A percentile compares a stretch with the other conserved stretches of the same genome.
phyloP scores from a whole-genome alignment of 1,284 basidiomycete species.

The Leccinum subspadiceum region DNA sequence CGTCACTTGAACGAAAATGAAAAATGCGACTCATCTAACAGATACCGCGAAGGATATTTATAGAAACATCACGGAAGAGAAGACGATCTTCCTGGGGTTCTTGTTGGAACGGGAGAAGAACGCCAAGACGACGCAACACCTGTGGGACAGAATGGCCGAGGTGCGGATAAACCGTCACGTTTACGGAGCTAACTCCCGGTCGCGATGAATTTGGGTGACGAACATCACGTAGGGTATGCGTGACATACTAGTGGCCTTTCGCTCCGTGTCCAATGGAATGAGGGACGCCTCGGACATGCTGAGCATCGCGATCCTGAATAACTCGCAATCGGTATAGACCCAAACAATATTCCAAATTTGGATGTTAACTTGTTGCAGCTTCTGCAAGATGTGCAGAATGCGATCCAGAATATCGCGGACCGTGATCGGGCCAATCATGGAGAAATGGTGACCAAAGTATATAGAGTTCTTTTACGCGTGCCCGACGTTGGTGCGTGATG shows the following conservation, averaged over 20 bases:
- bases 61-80: constrained; percentile 60
- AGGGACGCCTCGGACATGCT: constrained; percentile 21
- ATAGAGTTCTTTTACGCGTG: neutral
- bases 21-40: constrained; percentile 25
- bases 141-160: constrained; percentile 29
- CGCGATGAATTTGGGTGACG: constrained; percentile 1
- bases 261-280: constrained; percentile 22
- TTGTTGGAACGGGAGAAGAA: constrained; percentile 45
- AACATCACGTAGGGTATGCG: constrained; percentile 29
- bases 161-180: constrained; percentile 25
- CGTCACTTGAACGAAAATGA: constrained; percentile 5
- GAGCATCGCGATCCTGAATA: constrained; percentile 14
- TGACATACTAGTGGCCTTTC: constrained; percentile 26
- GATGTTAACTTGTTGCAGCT: constrained; percentile 22
- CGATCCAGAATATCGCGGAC: constrained; percentile 21
- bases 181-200: neutral
- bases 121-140: constrained; percentile 27
- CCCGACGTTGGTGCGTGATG: neutral
- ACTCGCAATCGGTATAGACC: constrained; percentile 21
- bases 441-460: constrained; percentile 27
- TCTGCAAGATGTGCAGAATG: constrained; percentile 21
- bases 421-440: constrained; percentile 20
- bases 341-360: neutral
- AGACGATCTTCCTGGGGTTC: constrained; percentile 48
- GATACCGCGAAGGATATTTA: constrained; percentile 69